Conservation (phyloP, 352 stramenopile genomes). For the Phytopythium montanum region DNA sequence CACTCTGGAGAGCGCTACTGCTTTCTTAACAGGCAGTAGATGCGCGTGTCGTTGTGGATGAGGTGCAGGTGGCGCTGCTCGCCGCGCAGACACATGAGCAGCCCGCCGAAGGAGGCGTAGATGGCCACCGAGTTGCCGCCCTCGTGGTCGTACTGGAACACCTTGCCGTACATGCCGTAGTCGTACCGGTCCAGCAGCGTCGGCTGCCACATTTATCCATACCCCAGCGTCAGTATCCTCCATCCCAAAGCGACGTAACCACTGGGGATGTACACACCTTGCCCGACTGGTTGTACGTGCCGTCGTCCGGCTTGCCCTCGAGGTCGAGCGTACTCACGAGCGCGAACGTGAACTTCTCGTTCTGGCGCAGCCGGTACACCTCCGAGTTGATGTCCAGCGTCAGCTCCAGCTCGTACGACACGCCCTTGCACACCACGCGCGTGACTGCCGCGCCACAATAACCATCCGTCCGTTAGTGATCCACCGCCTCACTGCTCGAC, state of each 20-base stretch:
- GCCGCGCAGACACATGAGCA: slow-evolving; percentile 97
- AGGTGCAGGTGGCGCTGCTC: slow-evolving; percentile 96
- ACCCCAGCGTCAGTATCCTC: not conserved
- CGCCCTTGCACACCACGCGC: slow-evolving; percentile 94
- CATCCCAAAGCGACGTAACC: not conserved
- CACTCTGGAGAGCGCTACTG: slow-evolving; percentile 42
- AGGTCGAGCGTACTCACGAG: slow-evolving; percentile 96
- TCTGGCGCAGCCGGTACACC: slow-evolving; percentile 94
- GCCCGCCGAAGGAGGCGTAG: slow-evolving; percentile 95
- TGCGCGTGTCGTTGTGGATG: slow-evolving; percentile 95
- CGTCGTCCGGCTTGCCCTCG: slow-evolving; percentile 95
- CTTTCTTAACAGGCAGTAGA: slow-evolving; percentile 92
- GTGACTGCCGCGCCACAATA: slow-evolving; percentile 66
- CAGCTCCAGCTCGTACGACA: slow-evolving; percentile 97
- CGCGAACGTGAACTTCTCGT: slow-evolving; percentile 96
- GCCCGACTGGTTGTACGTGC: slow-evolving; percentile 90
- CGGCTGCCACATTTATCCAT: slow-evolving; percentile 26
- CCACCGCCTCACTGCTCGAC: not conserved
- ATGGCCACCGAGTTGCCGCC: slow-evolving; percentile 93
- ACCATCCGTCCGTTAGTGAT: slow-evolving; percentile 7
- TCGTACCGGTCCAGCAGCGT: slow-evolving; percentile 97
- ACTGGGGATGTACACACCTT: slow-evolving; percentile 41
- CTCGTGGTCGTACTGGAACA: slow-evolving; percentile 97
- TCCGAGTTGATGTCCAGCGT: slow-evolving; percentile 98
- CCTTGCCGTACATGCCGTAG: slow-evolving; percentile 98